Evolutionary conservation across 768 basidiomycete species (phyloP).

Genomic region (Lenzites betulinus): DNA sequence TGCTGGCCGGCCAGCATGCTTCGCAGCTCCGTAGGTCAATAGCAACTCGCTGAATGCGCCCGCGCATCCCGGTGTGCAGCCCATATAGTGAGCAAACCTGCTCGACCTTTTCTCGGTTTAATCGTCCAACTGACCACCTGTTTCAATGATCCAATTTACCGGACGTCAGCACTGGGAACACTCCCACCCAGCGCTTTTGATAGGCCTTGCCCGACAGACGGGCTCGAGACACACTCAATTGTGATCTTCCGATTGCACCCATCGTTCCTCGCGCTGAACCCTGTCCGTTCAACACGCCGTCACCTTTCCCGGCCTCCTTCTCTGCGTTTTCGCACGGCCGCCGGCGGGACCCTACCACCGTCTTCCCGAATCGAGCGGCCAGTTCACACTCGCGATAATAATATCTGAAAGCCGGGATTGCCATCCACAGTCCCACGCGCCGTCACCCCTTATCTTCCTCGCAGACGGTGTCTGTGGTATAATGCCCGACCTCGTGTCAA

Average conservation of each 20-base stretch:
- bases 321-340: constrained; percentile 7
- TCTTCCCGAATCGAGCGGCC: constrained; percentile 2
- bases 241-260: constrained; percentile 15
- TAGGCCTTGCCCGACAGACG: constrained; percentile 11
- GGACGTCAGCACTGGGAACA: constrained; percentile 22
- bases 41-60: not conserved
- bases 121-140: constrained; percentile 10
- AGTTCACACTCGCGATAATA: constrained; percentile 9
- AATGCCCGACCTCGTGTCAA: not conserved
- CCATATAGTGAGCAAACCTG: not conserved
- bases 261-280: not conserved
- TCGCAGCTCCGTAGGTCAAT: not conserved
- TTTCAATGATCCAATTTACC: constrained; percentile 15
- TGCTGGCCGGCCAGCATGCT: not conserved
- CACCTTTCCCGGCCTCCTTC: constrained; percentile 13
- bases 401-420: constrained; percentile 12
- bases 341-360: constrained; percentile 12
- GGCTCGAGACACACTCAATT: constrained; percentile 16
- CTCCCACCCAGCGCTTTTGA: constrained; percentile 19
- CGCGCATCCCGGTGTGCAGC: not conserved
- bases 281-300: constrained; percentile 15
- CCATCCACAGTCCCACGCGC: not conserved
- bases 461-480: not conserved
- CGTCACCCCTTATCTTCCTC: not conserved
- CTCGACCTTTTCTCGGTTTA: constrained; percentile 14